Evolutionary conservation across 257 asterid genomes (phyloP).

Genomic region (Petrea volubilis): DNA sequence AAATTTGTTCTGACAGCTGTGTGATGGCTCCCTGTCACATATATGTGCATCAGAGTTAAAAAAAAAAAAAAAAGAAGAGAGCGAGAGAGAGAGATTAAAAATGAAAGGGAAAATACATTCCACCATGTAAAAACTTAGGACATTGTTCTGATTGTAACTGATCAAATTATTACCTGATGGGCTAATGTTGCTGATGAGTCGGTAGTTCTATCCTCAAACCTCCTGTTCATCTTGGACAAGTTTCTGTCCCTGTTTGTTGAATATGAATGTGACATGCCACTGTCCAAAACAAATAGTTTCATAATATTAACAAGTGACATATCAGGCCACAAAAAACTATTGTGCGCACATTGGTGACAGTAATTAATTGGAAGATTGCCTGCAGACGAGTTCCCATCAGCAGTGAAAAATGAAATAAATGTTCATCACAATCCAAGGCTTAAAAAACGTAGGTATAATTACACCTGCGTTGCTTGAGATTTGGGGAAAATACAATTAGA

Average conservation of each 20-base stretch:
- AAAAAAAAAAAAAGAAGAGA: not conserved
- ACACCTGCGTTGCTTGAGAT: too few species aligned
- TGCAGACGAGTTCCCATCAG: too few species aligned
- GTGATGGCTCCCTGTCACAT: constrained; percentile 56
- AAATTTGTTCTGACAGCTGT: constrained; percentile 87
- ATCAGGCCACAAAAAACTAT: not conserved
- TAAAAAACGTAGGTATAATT: constrained; percentile 9
- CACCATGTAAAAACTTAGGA: not conserved
- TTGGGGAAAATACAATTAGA: too few species aligned
- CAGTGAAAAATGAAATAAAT: not conserved
- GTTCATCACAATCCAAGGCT: not conserved
- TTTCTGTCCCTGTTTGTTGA: constrained; percentile 65
- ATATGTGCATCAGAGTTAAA: not conserved
- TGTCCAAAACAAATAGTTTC: constrained; percentile 27
- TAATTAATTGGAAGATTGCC: too few species aligned
- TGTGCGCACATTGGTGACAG: too few species aligned
- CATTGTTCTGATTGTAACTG: not conserved
- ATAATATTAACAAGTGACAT: not conserved
- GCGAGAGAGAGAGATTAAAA: too few species aligned
- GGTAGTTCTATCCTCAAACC: constrained; percentile 52
- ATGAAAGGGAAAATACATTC: not conserved
- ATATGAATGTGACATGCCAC: constrained; percentile 90
- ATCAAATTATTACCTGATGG: constrained; percentile 44
- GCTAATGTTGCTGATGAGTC: constrained; percentile 45
- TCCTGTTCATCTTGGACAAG: constrained; percentile 47